Evolutionary conservation across 495 filamentous ascomycete genomes (phyloP).

Genomic region (Gamarada debralockiae): DNA sequence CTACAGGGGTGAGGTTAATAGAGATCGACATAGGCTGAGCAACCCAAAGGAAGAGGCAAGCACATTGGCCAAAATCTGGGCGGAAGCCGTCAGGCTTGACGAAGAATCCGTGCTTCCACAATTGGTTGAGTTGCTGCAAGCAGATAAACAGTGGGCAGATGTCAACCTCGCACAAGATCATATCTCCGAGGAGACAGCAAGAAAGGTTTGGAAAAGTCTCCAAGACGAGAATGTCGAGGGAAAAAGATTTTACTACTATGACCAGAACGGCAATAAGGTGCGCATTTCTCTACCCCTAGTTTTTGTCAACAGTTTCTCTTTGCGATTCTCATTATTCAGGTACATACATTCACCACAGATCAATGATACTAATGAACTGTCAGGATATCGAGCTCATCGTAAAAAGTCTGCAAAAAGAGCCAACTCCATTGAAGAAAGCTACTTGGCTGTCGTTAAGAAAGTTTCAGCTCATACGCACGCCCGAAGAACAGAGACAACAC

Average conservation of each 20-base stretch:
- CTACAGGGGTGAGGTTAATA: slow-evolving; percentile 17
- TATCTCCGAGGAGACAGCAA: slow-evolving; percentile 5
- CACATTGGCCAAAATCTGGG: slow-evolving; percentile 23
- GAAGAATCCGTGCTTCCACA: slow-evolving; percentile 10
- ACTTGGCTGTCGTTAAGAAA: slow-evolving; percentile 8
- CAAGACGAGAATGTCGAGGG: neutral
- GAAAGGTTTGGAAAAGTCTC: slow-evolving; percentile 7
- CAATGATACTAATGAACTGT: too few species aligned
- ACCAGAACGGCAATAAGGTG: slow-evolving; percentile 1
- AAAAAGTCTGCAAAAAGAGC: slow-evolving; percentile 16
- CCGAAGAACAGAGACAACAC: slow-evolving; percentile 10
- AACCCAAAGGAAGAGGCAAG: slow-evolving; percentile 15
- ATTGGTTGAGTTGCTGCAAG: slow-evolving; percentile 25
- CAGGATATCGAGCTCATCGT: slow-evolving; percentile 17
- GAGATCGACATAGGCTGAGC: slow-evolving; percentile 20
- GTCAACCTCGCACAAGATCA: slow-evolving; percentile 5
- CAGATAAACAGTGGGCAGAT: slow-evolving; percentile 19
- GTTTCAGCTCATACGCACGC: slow-evolving; percentile 9
- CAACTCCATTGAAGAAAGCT: slow-evolving; percentile 4
- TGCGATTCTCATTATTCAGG: neutral
- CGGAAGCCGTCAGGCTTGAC: slow-evolving; percentile 13
- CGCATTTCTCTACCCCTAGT: too few species aligned
- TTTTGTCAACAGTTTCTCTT: too few species aligned
- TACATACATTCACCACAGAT: too few species aligned
- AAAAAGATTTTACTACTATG: slow-evolving; percentile 10